Evolutionary conservation across 331 rosid genomes (phyloP).

Genomic region (Quercus lobata): DNA sequence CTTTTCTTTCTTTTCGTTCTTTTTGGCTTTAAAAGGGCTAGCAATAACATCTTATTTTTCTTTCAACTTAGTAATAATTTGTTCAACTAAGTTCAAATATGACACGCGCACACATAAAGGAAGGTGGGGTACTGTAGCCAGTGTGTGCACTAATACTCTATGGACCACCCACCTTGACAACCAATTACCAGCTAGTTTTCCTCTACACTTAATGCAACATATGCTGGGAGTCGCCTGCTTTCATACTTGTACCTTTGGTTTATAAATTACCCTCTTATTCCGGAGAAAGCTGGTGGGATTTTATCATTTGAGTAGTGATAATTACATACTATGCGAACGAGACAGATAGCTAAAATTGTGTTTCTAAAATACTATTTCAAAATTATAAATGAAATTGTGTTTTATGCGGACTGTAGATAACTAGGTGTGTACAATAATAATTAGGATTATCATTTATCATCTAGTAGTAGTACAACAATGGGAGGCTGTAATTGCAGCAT

Average conservation of each 20-base stretch:
- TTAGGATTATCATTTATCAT: too few relatives aligned
- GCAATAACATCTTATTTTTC: not conserved
- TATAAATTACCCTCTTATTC: not conserved
- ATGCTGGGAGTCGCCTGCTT: not conserved
- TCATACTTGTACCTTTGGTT: conserved; percentile 1
- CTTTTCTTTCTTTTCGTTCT: not conserved
- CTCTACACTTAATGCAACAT: not conserved
- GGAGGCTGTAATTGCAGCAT: too few relatives aligned
- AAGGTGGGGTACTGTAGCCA: conserved; percentile 11
- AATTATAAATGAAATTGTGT: too few relatives aligned
- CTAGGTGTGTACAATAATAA: too few relatives aligned
- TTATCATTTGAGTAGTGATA: too few relatives aligned
- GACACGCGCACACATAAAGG: conserved; percentile 18
- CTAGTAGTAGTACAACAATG: too few relatives aligned
- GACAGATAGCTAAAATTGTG: fast-evolving
- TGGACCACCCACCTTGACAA: conserved; percentile 17
- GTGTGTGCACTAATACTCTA: conserved; percentile 16
- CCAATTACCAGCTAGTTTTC: not conserved
- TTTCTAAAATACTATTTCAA: too few relatives aligned
- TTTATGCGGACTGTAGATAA: too few relatives aligned
- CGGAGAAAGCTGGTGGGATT: not conserved
- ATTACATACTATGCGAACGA: fast-evolving
- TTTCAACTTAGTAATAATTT: conserved; percentile 31
- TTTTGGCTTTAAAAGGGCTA: not conserved
- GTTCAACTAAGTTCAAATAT: conserved; percentile 27